Percentiles rank a stretch among this genome's conserved stretches.
phyloP scores from a whole-genome alignment of 768 basidiomycete species.

The Lentinula boryana region DNA sequence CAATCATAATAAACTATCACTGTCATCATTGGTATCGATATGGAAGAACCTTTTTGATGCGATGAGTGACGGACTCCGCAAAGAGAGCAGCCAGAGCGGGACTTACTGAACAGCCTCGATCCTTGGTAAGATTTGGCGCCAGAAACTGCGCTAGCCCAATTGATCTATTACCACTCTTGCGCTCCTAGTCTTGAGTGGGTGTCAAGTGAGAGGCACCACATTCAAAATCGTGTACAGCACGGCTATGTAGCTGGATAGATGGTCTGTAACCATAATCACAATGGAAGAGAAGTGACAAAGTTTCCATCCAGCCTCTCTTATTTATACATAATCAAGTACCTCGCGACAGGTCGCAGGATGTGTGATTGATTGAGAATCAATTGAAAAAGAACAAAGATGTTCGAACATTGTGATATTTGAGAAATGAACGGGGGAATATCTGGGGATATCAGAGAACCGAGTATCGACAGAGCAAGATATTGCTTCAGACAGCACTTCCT shows the following conservation, averaged over 20 bases:
- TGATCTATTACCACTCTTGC: background rate
- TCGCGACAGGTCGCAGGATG: background rate
- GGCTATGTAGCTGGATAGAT: background rate
- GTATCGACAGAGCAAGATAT: background rate
- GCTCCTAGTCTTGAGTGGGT: too few relatives aligned
- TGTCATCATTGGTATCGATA: background rate
- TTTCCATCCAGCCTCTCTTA: background rate
- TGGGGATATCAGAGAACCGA: background rate
- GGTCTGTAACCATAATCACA: background rate
- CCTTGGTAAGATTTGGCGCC: background rate
- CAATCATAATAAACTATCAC: background rate
- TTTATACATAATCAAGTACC: background rate
- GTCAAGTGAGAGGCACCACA: background rate
- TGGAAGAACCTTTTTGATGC: background rate
- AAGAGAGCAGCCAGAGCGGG: background rate
- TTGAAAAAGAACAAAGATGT: background rate
- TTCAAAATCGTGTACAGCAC: background rate
- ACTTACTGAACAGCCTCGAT: too few relatives aligned
- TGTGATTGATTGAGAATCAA: background rate
- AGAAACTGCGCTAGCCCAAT: background rate
- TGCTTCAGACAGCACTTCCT: conserved; percentile 2
- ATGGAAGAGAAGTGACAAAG: background rate
- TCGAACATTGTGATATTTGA: background rate
- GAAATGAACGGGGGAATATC: background rate
- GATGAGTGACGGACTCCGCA: background rate